A percentile compares a stretch with the other conserved stretches of the same genome.
Conservation (phyloP, 768 basidiomycete species). For the Crassisporium funariophilum region DNA sequence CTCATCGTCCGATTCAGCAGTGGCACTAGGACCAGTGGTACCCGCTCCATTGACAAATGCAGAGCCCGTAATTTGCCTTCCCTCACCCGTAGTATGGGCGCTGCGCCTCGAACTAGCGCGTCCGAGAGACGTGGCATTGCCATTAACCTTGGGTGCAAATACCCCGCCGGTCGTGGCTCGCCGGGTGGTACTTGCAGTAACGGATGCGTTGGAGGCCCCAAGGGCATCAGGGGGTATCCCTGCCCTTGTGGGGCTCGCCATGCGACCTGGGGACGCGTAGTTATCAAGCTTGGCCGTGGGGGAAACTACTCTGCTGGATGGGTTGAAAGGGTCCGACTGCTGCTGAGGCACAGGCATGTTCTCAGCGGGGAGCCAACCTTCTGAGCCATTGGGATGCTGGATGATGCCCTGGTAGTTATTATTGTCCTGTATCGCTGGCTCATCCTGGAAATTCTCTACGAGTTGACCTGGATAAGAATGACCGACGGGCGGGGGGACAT, state of each 20-base stretch:
- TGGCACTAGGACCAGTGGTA: constrained; percentile 48
- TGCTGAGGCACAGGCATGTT: neutral
- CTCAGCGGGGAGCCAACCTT: constrained; percentile 29
- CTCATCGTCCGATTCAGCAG: constrained; percentile 41
- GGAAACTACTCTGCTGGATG: too few relatives aligned
- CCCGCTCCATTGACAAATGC: constrained; percentile 60
- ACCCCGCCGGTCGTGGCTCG: constrained; percentile 3
- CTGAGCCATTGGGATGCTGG: constrained; percentile 25
- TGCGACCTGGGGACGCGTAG: too few relatives aligned
- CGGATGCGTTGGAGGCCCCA: too few relatives aligned
- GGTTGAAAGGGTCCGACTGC: too few relatives aligned
- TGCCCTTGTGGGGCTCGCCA: too few relatives aligned
- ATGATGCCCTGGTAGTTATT: neutral
- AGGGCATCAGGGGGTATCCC: too few relatives aligned
- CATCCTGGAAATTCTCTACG: neutral
- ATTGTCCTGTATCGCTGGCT: constrained; percentile 1
- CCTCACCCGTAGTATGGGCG: constrained; percentile 36
- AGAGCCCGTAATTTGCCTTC: constrained; percentile 32
- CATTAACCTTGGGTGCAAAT: constrained; percentile 1
- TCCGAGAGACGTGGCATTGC: constrained; percentile 17
- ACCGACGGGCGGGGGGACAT: constrained; percentile 9
- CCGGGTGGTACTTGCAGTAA: neutral
- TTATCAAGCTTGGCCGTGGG: too few relatives aligned
- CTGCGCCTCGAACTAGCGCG: constrained; percentile 32
- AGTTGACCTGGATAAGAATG: constrained; percentile 1